Evolutionary conservation across 768 basidiomycete genomes (phyloP), one percentile per base, ranked within the genome.

Genomic region (Suillus alpinus): DNA sequence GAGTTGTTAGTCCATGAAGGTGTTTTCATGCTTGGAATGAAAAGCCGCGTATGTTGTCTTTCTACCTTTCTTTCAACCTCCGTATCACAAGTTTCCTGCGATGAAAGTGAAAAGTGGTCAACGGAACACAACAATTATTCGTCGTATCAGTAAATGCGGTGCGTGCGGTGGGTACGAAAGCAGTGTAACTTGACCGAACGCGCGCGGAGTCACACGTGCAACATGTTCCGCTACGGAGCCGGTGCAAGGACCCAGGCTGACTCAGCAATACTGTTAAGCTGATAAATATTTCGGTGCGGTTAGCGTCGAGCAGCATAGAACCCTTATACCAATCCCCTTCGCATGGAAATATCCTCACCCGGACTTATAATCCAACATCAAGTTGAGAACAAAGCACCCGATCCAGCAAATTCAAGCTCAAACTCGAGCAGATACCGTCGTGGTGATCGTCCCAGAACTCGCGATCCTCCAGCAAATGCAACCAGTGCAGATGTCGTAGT

Each of bases 271-370:
- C 9, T 16, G 6, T 26, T 6, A 10, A 4, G 20, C 44, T 16
- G 2, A 13, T 20, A 20, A 12, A 43, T 32, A 32, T 32, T 32
- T 5, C 7, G 32, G 32, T 6, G 32, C 4, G 32, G 32, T 32
- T 32, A 32, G 32, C 32, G 32, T 32, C n/a, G 6, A 47, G 23
- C 8, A 49, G 29, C 49, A 26, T 29, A 52, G 51, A 53, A 4
- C 10, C 34, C 20, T 39, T 29, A 3, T 55, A 55, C 53, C 23
- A 55, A 3, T 29, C 9, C 6, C 23, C 16, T 10, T 55, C 37
- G 53, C 53, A 55, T 55, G 53, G 53, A 55, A 55, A 26, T 23
- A 29, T 18, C 53, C n/a, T 29, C 53, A 55, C 53, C 37, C 39
- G 53, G 36, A 37, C 9, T 10, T 12, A 14, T 0, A 16, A 39